Evolutionary conservation across 2,329 filamentous ascomycete species (phyloP), one percentile per base, ranked within the genome.

Genomic region (Diaporthe eres): DNA sequence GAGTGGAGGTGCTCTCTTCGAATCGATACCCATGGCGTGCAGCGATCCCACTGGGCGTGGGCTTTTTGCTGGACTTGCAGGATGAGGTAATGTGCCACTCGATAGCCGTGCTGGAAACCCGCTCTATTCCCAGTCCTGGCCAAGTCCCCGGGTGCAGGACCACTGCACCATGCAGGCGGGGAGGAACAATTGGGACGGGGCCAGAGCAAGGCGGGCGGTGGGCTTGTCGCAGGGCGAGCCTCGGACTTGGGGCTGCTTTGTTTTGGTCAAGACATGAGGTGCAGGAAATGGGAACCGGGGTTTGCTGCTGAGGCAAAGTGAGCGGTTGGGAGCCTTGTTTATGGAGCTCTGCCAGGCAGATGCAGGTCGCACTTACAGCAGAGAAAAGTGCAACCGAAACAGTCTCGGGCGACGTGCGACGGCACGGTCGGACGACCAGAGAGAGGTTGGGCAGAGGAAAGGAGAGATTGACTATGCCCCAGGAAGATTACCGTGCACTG

Each of bases 1-100:
- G 82, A 96, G 89, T 81, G 94, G 94, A 83, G 91, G 91, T 80
- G 87, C 84, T 82, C 86, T 90, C 82, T 87, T 90, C 77, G 85
- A 86, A 80, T 90, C 88, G 83, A 86, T 85, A 83, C 87, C 89
- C 89, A 91, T 90, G 79, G 85, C 88, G 85, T 76, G 74, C 63
- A 71, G 71, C 71, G 58, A 70, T 65, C 72, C 75, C 75, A 77
- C 75, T 71, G 72, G 77, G 73, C 74, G 77, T 76, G 72, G 75
- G 63, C 61, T 71, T 53, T 73, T 70, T 44, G 42, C 70, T 73
- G 49, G 57, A 74, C 71, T 75, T 73, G 72, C 61, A 74, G 55
- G 60, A 72, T 76, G 76, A 77, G 76, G 75, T 77, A 77, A 74
- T 75, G 75, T 72, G 76, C 55, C 67, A 75, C 76, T 77, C 68